phyloP scores from a whole-genome alignment of 208 protist species.

The Leishmania gerbilli region DNA sequence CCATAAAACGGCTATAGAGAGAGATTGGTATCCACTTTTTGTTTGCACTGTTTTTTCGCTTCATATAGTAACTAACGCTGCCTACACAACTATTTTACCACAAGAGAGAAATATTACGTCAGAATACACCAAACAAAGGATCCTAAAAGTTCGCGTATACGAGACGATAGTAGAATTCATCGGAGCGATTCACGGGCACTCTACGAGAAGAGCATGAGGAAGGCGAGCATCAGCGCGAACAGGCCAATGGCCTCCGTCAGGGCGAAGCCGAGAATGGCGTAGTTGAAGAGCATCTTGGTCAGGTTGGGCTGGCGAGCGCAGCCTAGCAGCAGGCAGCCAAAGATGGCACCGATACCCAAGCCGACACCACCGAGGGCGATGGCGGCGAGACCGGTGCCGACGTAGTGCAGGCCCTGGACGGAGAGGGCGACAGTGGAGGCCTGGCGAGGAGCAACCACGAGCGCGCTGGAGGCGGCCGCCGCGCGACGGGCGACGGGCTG shows the following conservation, averaged over 20 bases:
- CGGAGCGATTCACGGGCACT: constrained; percentile 3
- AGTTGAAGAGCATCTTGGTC: constrained; percentile 85
- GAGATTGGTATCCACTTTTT: not conserved
- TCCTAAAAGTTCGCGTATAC: constrained; percentile 10
- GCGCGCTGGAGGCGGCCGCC: constrained; percentile 36
- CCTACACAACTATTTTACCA: constrained; percentile 2
- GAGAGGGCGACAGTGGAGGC: constrained; percentile 74
- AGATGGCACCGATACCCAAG: constrained; percentile 77
- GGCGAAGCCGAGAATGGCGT: constrained; percentile 83
- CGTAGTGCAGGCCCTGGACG: constrained; percentile 75
- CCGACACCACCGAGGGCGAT: constrained; percentile 73
- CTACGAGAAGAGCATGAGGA: constrained; percentile 91
- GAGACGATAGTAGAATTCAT: constrained; percentile 8
- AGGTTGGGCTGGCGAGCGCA: constrained; percentile 79
- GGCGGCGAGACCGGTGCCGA: constrained; percentile 76
- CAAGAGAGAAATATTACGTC: not conserved
- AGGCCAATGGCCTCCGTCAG: constrained; percentile 88
- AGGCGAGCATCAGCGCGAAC: constrained; percentile 86
- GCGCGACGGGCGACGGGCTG: constrained; percentile 42
- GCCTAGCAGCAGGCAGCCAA: constrained; percentile 67
- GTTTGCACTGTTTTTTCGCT: not conserved
- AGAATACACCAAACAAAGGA: constrained; percentile 14
- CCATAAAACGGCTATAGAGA: not conserved
- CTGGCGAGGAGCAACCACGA: constrained; percentile 41
- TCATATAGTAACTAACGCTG: constrained; percentile 7